A percentile compares a stretch with the other conserved stretches of the same genome.
Conservation (phyloP, 305 asterid species). For the Fraxinus sp. region DNA sequence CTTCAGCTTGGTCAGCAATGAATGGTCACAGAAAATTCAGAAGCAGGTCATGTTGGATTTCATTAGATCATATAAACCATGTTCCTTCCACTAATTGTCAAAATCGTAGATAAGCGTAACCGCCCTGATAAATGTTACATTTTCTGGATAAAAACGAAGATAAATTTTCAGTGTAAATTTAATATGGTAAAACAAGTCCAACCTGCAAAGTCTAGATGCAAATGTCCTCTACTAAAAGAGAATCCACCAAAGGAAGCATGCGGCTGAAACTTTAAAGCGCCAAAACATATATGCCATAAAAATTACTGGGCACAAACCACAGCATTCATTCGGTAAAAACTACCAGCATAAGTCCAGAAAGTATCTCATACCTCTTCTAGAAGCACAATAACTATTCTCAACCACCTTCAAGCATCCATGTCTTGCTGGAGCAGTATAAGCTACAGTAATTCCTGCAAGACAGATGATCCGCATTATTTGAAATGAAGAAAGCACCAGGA, state of each 20-base stretch:
- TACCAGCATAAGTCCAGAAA: neutral
- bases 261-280: neutral
- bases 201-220: neutral
- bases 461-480: slow-evolving; percentile 17
- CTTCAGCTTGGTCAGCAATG: neutral
- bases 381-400: slow-evolving; percentile 81
- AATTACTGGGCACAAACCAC: neutral
- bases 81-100: neutral
- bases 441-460: slow-evolving; percentile 68
- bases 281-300: slow-evolving; percentile 3
- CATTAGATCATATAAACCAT: neutral
- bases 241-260: neutral
- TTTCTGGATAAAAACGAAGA: neutral
- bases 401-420: slow-evolving; percentile 95
- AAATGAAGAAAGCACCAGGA: slow-evolving; percentile 2
- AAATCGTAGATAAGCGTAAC: neutral
- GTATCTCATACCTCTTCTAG: slow-evolving; percentile 65
- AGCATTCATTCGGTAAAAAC: slow-evolving; percentile 12
- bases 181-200: neutral
- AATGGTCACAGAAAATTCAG: neutral
- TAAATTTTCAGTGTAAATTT: neutral
- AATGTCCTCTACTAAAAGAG: slow-evolving; percentile 14
- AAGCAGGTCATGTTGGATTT: neutral
- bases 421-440: slow-evolving; percentile 64
- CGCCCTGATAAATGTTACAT: neutral